Conservation (phyloP, 306 rosid genomes). For the Sicyos baderoa region DNA sequence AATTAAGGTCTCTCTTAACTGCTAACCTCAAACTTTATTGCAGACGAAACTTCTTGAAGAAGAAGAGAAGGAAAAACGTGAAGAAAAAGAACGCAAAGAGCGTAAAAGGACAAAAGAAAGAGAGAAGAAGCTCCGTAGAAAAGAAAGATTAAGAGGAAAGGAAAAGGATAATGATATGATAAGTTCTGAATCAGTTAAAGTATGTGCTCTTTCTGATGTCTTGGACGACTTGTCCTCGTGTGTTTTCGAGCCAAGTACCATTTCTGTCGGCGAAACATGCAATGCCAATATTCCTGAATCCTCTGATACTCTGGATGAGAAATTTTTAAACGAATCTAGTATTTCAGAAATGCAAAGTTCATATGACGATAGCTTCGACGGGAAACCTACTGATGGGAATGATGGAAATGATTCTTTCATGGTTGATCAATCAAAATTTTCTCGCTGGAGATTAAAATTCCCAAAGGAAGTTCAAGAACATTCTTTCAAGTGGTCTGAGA, state of each 20-base stretch:
- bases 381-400: conserved; percentile 35
- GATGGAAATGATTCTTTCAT: conserved; percentile 43
- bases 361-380: conserved; percentile 42
- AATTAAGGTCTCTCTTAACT: conserved; percentile 15
- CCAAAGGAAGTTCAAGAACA: conserved; percentile 62
- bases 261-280: conserved; percentile 45
- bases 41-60: conserved; percentile 98
- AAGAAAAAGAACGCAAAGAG: conserved; percentile 97
- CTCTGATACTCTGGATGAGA: conserved; percentile 41
- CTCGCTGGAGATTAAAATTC: conserved; percentile 48
- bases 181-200: conserved; percentile 41
- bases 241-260: conserved; percentile 50
- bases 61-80: conserved; percentile 98
- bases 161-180: conserved; percentile 61
- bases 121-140: conserved; percentile 88
- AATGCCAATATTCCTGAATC: conserved; percentile 50
- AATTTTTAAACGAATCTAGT: conserved; percentile 33
- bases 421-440: conserved; percentile 48
- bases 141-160: conserved; percentile 90
- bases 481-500: conserved; percentile 71
- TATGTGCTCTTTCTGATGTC: conserved; percentile 37
- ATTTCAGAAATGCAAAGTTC: conserved; percentile 36
- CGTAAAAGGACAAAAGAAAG: conserved; percentile 81
- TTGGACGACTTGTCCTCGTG: conserved; percentile 45
- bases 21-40: conserved; percentile 24